Evolutionary conservation across 2,329 filamentous ascomycete genomes (phyloP).

Genomic region (Pseudocercospora ulei): DNA sequence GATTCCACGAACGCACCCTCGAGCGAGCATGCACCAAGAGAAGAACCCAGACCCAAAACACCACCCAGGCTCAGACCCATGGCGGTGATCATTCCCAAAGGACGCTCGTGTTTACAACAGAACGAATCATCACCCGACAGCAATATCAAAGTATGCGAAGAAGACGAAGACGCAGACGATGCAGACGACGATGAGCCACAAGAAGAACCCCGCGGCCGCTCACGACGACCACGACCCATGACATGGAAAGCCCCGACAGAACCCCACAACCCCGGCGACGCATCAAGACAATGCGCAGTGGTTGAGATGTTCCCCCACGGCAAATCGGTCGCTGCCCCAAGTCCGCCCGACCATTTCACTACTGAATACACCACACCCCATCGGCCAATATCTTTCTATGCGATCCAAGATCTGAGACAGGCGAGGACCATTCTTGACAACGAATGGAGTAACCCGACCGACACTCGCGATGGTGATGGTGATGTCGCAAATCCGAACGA

Average conservation of each 20-base stretch:
- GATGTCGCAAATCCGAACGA: background rate
- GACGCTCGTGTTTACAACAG: slow-evolving; percentile 1
- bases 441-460: background rate
- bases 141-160: background rate
- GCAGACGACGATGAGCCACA: background rate
- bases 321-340: background rate
- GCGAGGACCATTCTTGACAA: background rate
- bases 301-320: background rate
- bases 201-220: slow-evolving; percentile 5
- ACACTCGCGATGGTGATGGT: background rate
- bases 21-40: background rate
- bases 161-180: background rate
- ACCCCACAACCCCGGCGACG: slow-evolving; percentile 19
- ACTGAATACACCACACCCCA: background rate
- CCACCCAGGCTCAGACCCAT: background rate
- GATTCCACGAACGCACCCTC: slow-evolving; percentile 11
- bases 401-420: background rate
- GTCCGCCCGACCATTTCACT: background rate
- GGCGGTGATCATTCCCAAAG: slow-evolving; percentile 3
- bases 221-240: background rate
- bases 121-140: slow-evolving; percentile 3
- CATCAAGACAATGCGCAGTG: slow-evolving; percentile 15
- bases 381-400: slow-evolving; percentile 2
- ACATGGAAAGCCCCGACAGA: background rate
- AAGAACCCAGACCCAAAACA: background rate